Percentiles rank a stretch among this genome's conserved stretches.
phyloP scores from a whole-genome alignment of 1,284 basidiomycete species.

The Garcileccinum viscosum region DNA sequence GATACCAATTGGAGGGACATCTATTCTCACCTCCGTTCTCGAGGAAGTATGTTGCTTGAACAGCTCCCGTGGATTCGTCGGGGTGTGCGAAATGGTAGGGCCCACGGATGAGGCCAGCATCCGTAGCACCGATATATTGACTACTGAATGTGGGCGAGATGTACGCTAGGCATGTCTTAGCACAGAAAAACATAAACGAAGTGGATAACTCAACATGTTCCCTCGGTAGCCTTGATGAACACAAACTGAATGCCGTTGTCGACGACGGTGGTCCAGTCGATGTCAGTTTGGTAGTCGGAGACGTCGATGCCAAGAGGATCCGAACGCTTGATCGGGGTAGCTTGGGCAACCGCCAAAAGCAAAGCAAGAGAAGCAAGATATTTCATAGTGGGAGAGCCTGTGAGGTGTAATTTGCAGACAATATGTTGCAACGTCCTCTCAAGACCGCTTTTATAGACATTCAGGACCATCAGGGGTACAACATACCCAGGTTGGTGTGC shows the following conservation, averaged over 20 bases:
- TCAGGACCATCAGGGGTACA: background rate
- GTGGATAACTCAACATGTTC: conserved; percentile 2
- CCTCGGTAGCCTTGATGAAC: no score
- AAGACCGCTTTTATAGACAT: conserved; percentile 19
- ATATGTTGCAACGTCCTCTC: background rate
- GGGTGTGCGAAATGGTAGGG: conserved; percentile 61
- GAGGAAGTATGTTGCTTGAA: conserved; percentile 61
- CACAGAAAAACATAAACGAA: background rate
- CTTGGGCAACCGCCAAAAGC: conserved; percentile 19
- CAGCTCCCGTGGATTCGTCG: conserved; percentile 46
- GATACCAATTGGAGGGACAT: no score
- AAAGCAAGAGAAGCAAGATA: conserved; percentile 23
- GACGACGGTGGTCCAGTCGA: no score
- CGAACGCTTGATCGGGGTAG: conserved; percentile 40
- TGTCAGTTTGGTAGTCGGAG: no score
- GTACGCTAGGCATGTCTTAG: conserved; percentile 34
- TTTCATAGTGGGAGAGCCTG: conserved; percentile 24
- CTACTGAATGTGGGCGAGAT: conserved; percentile 46
- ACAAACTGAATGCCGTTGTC: conserved; percentile 41
- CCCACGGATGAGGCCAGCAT: conserved; percentile 55
- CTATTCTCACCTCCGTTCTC: no score
- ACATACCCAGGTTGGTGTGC: background rate
- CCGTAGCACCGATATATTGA: no score
- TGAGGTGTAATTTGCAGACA: background rate
- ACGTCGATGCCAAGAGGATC: conserved; percentile 42